Conservation (phyloP, 164 flowering plant species). For the Piper betle region DNA sequence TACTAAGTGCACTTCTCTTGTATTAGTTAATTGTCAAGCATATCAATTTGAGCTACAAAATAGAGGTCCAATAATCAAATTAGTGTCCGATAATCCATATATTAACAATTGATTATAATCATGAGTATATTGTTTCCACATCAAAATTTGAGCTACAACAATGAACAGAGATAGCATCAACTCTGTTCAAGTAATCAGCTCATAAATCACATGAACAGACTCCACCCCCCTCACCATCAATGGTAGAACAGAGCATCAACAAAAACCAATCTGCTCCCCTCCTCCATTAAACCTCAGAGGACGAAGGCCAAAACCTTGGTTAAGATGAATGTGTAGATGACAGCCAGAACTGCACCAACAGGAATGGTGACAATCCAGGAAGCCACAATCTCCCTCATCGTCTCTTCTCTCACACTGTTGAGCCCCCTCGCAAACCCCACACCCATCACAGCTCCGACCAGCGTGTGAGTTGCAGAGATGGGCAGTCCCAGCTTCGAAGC, state of each 20-base stretch:
- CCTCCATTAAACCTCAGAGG: conserved; percentile 16
- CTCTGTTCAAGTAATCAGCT: neutral
- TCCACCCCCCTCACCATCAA: neutral
- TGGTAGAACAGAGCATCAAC: neutral
- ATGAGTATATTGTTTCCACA: too few species aligned
- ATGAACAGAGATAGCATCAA: neutral
- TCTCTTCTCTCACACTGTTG: conserved; percentile 84
- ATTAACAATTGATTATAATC: neutral
- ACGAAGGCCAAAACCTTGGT: conserved; percentile 52
- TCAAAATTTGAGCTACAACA: neutral
- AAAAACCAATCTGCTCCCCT: neutral
- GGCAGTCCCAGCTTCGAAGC: conserved; percentile 96
- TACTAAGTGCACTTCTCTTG: too few species aligned
- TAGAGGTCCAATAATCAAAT: neutral
- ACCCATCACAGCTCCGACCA: conserved; percentile 99
- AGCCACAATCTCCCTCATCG: conserved; percentile 78
- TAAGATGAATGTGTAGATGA: conserved; percentile 68
- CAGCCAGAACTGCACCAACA: conserved; percentile 64
- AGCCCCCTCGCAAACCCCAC: conserved; percentile 94
- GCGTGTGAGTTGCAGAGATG: conserved; percentile 93
- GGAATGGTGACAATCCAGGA: conserved; percentile 94
- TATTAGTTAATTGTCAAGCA: too few species aligned
- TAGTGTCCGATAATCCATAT: neutral
- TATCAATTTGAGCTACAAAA: conserved; percentile 4
- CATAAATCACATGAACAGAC: neutral